Conservation (phyloP, 2,329 filamentous ascomycete species). For the Aspergillus sp. region DNA sequence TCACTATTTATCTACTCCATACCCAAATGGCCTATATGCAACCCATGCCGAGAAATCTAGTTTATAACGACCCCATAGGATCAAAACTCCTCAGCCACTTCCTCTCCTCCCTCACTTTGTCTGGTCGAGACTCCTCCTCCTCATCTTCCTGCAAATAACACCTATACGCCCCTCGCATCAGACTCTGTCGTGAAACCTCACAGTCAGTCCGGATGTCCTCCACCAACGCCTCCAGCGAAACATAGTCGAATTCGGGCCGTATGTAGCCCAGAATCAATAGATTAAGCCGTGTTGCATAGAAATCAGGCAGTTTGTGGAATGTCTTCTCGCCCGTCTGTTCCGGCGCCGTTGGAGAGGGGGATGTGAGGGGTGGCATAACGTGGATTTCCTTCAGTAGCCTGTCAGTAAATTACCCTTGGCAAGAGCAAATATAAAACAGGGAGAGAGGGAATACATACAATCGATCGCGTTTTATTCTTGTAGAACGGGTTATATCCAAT, state of each 20-base stretch:
- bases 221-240: constrained; percentile 73
- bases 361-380: constrained; percentile 68
- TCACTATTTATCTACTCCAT: no score
- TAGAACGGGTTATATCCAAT: constrained; percentile 98
- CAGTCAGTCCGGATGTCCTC: constrained; percentile 88
- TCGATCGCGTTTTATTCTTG: constrained; percentile 79
- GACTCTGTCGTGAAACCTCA: constrained; percentile 69
- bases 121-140: constrained; percentile 22
- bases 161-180: constrained; percentile 61
- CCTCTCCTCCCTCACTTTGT: constrained; percentile 25
- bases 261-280: constrained; percentile 83
- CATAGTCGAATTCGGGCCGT: constrained; percentile 83
- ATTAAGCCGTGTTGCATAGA: constrained; percentile 77
- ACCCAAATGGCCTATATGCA: no score
- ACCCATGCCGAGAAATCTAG: no score
- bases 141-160: constrained; percentile 34
- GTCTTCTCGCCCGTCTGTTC: constrained; percentile 17
- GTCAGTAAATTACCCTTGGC: not conserved
- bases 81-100: constrained; percentile 32
- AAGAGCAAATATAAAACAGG: not conserved
- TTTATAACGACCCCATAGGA: no score
- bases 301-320: constrained; percentile 57
- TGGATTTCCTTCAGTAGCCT: constrained; percentile 63
- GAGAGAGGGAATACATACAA: constrained; percentile 42
- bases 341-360: constrained; percentile 29